Conservation (phyloP, 1,284 basidiomycete genomes). For the Pascua guehoae region DNA sequence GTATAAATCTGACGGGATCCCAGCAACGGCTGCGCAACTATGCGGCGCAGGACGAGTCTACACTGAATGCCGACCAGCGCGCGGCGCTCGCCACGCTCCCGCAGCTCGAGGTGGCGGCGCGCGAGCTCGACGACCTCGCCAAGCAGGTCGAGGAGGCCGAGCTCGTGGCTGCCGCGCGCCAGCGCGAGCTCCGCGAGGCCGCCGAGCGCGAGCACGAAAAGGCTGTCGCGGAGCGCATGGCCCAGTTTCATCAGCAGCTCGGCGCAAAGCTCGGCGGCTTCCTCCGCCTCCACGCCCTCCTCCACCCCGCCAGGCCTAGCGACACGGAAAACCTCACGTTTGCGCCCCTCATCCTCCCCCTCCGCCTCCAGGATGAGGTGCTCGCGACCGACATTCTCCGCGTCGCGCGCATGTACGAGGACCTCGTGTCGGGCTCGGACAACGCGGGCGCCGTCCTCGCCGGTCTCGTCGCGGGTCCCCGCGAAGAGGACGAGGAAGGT, state of each 20-base stretch:
- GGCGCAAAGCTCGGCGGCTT: constrained; percentile 61
- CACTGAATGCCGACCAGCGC: constrained; percentile 79
- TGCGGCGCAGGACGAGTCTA: constrained; percentile 60
- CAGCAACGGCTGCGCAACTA: constrained; percentile 71
- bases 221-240: constrained; percentile 5
- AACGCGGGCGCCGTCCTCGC: constrained; percentile 23
- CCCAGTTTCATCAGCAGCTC: constrained; percentile 37
- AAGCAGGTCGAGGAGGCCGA: constrained; percentile 61
- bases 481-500: constrained; percentile 40
- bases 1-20: constrained; percentile 6
- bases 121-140: constrained; percentile 75
- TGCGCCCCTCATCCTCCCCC: constrained; percentile 46
- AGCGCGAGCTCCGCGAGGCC: constrained; percentile 26
- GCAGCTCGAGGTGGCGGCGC: constrained; percentile 66
- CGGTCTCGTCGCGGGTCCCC: constrained; percentile 23
- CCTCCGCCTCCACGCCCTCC: constrained; percentile 61
- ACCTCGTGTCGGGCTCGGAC: constrained; percentile 32
- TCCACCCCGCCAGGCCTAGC: constrained; percentile 48
- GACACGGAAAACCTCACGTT: constrained; percentile 43
- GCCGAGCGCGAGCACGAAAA: constrained; percentile 12
- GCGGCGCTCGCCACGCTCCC: constrained; percentile 66
- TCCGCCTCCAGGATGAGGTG: constrained; percentile 41
- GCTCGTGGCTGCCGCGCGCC: constrained; percentile 25
- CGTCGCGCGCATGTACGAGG: constrained; percentile 40
- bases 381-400: constrained; percentile 42